These are phyloP conservation scores for Ophiostoma himal-ulmi DNA, from an alignment of 2,329 filamentous ascomycete genomes.

Conservation along the genomic window DNA sequence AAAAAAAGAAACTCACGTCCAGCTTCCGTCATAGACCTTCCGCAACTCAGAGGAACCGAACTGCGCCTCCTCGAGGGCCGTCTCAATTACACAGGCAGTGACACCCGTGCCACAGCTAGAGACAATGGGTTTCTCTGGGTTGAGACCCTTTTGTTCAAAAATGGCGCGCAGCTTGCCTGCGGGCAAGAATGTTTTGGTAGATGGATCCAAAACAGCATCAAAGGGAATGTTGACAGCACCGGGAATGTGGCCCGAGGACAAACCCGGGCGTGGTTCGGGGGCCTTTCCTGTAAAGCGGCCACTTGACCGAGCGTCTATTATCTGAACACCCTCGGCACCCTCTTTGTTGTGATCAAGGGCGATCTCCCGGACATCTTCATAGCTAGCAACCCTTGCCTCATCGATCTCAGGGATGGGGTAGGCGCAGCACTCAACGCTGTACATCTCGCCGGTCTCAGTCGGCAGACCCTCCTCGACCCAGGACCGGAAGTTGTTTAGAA, in stretches of 20 bases:
- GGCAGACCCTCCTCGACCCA: constrained; percentile 83
- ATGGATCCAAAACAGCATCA: constrained; percentile 69
- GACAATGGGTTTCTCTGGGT: constrained; percentile 74
- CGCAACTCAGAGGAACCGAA: constrained; percentile 62
- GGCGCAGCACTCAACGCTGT: constrained; percentile 58
- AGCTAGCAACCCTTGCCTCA: constrained; percentile 62
- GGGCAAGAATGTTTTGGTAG: constrained; percentile 73
- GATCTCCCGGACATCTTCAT: constrained; percentile 75
- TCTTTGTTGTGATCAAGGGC: constrained; percentile 74
- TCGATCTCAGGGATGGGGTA: constrained; percentile 60
- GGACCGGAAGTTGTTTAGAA: constrained; percentile 92
- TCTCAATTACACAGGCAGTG: constrained; percentile 84
- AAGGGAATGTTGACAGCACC: constrained; percentile 80
- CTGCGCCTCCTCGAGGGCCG: constrained; percentile 72
- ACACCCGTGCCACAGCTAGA: constrained; percentile 90
- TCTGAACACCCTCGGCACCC: constrained; percentile 74
- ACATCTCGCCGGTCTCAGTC: constrained; percentile 71
- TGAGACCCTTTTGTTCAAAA: constrained; percentile 73
- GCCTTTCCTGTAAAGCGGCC: constrained; percentile 78
- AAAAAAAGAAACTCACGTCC: constrained; percentile 67
- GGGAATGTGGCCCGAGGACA: constrained; percentile 89
- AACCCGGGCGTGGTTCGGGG: constrained; percentile 77
- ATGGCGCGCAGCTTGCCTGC: constrained; percentile 65
- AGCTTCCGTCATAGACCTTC: constrained; percentile 89
- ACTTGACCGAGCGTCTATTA: constrained; percentile 76